These are phyloP conservation scores for Fusarium sp. DNA, from an alignment of 2,329 filamentous ascomycete species.

Conservation along the genomic window DNA sequence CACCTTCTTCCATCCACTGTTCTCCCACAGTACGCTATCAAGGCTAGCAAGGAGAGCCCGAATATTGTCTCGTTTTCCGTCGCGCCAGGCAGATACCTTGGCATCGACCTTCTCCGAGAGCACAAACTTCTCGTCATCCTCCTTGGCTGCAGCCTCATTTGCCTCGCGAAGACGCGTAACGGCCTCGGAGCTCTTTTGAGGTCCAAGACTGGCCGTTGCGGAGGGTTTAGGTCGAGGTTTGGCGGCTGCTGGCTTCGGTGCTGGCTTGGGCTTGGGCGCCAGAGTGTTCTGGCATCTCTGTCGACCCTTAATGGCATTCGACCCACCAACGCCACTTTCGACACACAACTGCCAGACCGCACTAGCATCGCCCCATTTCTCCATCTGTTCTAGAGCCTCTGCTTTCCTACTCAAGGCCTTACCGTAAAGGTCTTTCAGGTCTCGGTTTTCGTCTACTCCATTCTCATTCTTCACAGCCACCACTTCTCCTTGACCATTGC, in stretches of 20 bases:
- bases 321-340: conserved; percentile 84
- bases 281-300: conserved; percentile 89
- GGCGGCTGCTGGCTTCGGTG: conserved; percentile 55
- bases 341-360: conserved; percentile 83
- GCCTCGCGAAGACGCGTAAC: conserved; percentile 83
- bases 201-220: conserved; percentile 49
- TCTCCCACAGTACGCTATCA: conserved; percentile 89
- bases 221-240: conserved; percentile 57
- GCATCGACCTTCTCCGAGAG: conserved; percentile 87
- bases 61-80: conserved; percentile 91
- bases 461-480: conserved; percentile 72
- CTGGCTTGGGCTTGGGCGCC: conserved; percentile 68
- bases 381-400: conserved; percentile 93
- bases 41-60: conserved; percentile 86
- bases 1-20: conserved; percentile 95
- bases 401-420: conserved; percentile 95
- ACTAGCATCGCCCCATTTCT: conserved; percentile 88
- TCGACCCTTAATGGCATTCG: conserved; percentile 82
- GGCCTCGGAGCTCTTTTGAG: conserved; percentile 71
- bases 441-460: conserved; percentile 70
- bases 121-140: conserved; percentile 92
- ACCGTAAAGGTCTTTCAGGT: conserved; percentile 92
- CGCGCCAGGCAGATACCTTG: conserved; percentile 80
- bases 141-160: conserved; percentile 83
- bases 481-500: conserved; percentile 79